These are phyloP conservation scores for Trametes villosa DNA, from an alignment of 768 basidiomycete species.

Conservation along the genomic window DNA sequence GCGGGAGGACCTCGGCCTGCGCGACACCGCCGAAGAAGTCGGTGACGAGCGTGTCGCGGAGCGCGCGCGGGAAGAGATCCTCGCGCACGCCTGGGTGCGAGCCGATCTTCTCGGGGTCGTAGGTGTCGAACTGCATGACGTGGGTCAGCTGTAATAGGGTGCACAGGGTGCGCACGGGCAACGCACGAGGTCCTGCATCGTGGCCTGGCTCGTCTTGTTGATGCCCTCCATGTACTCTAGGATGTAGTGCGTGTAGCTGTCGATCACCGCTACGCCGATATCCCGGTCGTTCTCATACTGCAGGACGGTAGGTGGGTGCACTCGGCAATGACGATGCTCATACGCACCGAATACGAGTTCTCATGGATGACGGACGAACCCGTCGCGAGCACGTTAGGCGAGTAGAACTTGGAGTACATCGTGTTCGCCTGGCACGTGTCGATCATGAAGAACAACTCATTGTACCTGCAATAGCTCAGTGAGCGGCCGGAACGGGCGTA, in stretches of 20 bases:
- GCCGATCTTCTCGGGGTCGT: slow-evolving; percentile 72
- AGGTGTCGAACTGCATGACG: slow-evolving; percentile 72
- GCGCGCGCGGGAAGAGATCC: slow-evolving; percentile 72
- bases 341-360: slow-evolving; percentile 89
- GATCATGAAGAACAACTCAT: slow-evolving; percentile 97
- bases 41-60: slow-evolving; percentile 63
- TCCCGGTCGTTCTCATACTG: slow-evolving; percentile 94
- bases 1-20: slow-evolving; percentile 66
- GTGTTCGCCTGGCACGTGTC: slow-evolving; percentile 98
- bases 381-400: slow-evolving; percentile 90
- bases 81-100: slow-evolving; percentile 91
- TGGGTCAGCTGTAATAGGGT: neutral
- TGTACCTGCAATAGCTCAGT: too few relatives aligned
- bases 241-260: slow-evolving; percentile 90
- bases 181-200: slow-evolving; percentile 82
- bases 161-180: neutral
- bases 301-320: neutral
- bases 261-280: slow-evolving; percentile 94
- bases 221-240: slow-evolving; percentile 91
- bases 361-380: slow-evolving; percentile 85
- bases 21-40: slow-evolving; percentile 83
- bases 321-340: neutral
- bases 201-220: slow-evolving; percentile 84
- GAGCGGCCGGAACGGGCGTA: too few relatives aligned
- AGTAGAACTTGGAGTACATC: slow-evolving; percentile 92